Base-by-base conservation (phyloP, 345 rosid genomes). In the Odontarrhena argentea region DNA sequence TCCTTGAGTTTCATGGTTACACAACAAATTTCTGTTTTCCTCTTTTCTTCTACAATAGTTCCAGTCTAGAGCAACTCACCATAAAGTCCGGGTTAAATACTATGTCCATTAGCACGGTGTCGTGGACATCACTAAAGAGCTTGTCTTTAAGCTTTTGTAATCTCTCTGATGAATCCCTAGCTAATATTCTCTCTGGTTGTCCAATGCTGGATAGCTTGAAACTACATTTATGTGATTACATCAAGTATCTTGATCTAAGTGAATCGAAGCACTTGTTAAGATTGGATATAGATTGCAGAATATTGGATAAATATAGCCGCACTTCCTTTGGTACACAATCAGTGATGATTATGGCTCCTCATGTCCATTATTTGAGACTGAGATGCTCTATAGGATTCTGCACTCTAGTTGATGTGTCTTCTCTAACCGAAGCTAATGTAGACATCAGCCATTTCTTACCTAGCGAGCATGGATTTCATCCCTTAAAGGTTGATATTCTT, bases 341-440 rank as follows among this genome's bases (percentile, higher is more conserved):
- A 36, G 40, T 6, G 2, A 9, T 5, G 6, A 51, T 51, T 40
- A 10, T 64, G 14, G 69, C 69, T 5, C 70, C 70, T 22, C 45
- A 67, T 18, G 44, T 67, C 37, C 63, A 55, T 44, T 67, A 43
- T 14, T 12, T 67, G 63, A 67, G 36, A 34, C 3, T 67, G 63
- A 12, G 0, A 34, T 2, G 14, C 28, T 18, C 22, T 18, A 0
- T 0, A 18, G 2, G 6, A 55, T 14, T 9, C n/a, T 67, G 24
- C 10, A 44, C 10, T 67, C 32, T 55, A 43, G 62, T 6, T 18
- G 62, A 45, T 9, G 54, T 54, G 24, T 18, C 70, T n/a, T 55
- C 70, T 55, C 44, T 66, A n/a, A 43, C 3, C 9, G 45, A 66
- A 34, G 70, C 70, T 42, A 3, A 42, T 5, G 25, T 18, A 18